phyloP scores from a whole-genome alignment of 2,329 filamentous ascomycete genomes.

The Pyrenochaeta sp. region DNA sequence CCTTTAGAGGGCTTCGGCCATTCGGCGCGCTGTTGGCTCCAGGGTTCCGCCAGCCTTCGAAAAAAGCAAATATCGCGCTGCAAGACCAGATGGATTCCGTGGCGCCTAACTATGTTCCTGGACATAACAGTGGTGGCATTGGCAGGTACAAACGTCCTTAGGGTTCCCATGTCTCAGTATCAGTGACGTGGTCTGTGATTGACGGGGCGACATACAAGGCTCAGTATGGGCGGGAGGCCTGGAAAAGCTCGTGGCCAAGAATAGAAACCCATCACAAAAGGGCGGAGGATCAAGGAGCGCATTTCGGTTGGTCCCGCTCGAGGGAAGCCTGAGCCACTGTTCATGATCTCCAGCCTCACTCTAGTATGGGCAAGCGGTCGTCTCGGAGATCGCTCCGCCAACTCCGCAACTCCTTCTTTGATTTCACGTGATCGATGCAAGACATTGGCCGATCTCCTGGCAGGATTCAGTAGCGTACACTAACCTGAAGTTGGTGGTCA shows the following conservation, averaged over 20 bases:
- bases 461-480: neutral
- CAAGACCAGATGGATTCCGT: neutral
- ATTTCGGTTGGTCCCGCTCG: neutral
- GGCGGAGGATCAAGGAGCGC: neutral
- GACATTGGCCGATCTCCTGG: neutral
- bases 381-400: neutral
- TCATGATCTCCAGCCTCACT: neutral
- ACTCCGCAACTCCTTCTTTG: neutral
- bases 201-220: neutral
- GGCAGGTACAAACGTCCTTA: neutral
- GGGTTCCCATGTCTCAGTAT: neutral
- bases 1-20: constrained; percentile 18
- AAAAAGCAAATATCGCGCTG: neutral
- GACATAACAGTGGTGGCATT: neutral
- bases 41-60: neutral
- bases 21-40: constrained; percentile 3
- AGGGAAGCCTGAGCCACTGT: neutral
- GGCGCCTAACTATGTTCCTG: neutral
- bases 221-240: constrained; percentile 1
- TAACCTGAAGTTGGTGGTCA: no score
- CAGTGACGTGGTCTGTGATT: neutral
- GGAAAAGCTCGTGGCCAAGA: neutral
- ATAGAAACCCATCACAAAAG: neutral
- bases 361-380: neutral
- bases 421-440: neutral